Evolutionary conservation across 208 protist species (phyloP).

Genomic region (Leishmania amazonensis): DNA sequence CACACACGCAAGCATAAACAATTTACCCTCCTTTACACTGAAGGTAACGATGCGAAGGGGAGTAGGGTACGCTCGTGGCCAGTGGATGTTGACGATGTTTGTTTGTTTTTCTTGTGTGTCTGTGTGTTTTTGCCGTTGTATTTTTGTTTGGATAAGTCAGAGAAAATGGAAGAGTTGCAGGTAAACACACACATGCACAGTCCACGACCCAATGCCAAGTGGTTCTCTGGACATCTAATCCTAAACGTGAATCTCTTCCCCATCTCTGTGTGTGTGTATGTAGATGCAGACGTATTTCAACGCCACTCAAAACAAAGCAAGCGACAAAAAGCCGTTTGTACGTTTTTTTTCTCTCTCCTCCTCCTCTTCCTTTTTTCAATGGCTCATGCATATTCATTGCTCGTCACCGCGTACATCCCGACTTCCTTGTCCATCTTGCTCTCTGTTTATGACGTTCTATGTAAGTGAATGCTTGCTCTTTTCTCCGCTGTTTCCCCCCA

Average conservation of each 20-base stretch:
- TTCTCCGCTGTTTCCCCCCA: neutral
- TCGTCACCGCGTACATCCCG: neutral
- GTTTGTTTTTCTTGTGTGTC: no score
- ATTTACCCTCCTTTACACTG: neutral
- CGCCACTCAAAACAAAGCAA: neutral
- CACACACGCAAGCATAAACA: neutral
- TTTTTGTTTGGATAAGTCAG: neutral
- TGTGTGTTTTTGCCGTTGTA: neutral
- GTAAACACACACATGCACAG: neutral
- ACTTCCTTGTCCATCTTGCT: neutral
- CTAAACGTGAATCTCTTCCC: neutral
- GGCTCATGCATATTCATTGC: neutral
- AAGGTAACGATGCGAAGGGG: neutral
- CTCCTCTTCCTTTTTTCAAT: neutral
- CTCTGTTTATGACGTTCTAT: neutral
- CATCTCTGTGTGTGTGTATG: neutral
- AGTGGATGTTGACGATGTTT: neutral
- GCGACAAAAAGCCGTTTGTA: neutral
- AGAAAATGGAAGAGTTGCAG: neutral
- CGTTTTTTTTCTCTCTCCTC: conserved; percentile 3
- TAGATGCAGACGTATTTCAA: neutral
- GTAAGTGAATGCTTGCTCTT: neutral
- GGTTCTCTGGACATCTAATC: neutral
- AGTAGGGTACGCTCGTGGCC: neutral
- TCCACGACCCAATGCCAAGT: neutral